phyloP scores from a whole-genome alignment of 1,284 basidiomycete genomes.

The Peniophora sp. region DNA sequence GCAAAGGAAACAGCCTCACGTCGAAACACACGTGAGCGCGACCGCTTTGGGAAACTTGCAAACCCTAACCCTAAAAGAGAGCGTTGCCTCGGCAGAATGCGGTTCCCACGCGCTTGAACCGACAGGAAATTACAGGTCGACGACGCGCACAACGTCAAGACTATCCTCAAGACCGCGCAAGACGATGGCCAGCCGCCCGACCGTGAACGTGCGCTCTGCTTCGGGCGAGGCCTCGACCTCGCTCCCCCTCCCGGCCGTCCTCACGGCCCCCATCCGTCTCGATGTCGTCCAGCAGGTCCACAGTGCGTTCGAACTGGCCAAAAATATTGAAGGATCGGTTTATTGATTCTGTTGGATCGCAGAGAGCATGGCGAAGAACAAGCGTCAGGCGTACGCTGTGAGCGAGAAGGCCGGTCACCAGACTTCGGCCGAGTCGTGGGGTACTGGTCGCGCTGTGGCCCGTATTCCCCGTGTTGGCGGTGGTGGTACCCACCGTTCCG shows the following conservation, averaged over 20 bases:
- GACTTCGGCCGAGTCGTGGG: constrained; percentile 98
- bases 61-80: no score
- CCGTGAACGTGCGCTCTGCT: constrained; percentile 74
- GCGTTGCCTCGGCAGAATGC: no score
- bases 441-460: constrained; percentile 99
- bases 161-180: background rate
- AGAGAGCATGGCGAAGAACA: constrained; percentile 99
- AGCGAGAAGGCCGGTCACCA: constrained; percentile 98
- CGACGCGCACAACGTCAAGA: no score
- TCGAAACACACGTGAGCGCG: no score
- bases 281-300: constrained; percentile 98
- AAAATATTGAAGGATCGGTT: background rate
- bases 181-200: constrained; percentile 49
- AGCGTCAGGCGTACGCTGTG: constrained; percentile 95
- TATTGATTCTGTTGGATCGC: constrained; percentile 6
- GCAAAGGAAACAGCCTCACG: no score
- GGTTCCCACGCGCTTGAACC: no score
- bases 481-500: constrained; percentile 97
- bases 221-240: constrained; percentile 85
- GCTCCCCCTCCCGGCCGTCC: constrained; percentile 91
- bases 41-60: no score
- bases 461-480: constrained; percentile 99
- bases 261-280: constrained; percentile 97
- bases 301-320: constrained; percentile 57
- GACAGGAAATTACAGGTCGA: no score